phyloP scores from a whole-genome alignment of 2,329 filamentous ascomycete species.

The Fusarium heterosporum region DNA sequence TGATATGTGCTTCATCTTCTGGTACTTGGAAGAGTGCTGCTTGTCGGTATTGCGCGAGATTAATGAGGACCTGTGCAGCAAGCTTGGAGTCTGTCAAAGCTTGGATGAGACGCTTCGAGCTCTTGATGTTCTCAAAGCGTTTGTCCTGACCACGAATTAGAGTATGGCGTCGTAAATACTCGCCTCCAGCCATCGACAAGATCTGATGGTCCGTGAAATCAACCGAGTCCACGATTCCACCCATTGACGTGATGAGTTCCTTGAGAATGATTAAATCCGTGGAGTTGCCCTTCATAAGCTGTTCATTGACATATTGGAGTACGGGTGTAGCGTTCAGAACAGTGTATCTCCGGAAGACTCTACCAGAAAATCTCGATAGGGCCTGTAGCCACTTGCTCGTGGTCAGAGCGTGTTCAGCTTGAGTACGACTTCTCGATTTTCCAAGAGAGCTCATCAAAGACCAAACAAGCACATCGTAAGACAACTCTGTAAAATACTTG shows the following conservation, averaged over 20 bases:
- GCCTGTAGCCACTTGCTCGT: conserved; percentile 94
- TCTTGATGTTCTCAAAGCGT: conserved; percentile 78
- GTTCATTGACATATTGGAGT: conserved; percentile 88
- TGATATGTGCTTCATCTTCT: conserved; percentile 82
- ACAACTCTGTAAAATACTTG: conserved; percentile 91
- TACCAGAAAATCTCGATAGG: conserved; percentile 88
- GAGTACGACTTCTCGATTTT: conserved; percentile 71
- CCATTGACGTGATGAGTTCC: conserved; percentile 92
- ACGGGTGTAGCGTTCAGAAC: conserved; percentile 87
- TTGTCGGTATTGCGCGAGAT: conserved; percentile 89
- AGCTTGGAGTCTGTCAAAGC: conserved; percentile 82
- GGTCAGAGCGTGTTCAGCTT: conserved; percentile 72
- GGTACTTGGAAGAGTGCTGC: conserved; percentile 83
- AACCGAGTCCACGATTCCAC: conserved; percentile 86
- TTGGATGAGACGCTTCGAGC: conserved; percentile 82
- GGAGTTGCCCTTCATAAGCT: conserved; percentile 84
- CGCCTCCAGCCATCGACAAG: conserved; percentile 87
- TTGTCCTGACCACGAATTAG: conserved; percentile 84
- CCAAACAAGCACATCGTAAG: conserved; percentile 95
- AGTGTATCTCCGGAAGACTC: conserved; percentile 87
- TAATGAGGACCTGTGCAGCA: conserved; percentile 85
- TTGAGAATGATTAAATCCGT: conserved; percentile 92
- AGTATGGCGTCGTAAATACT: conserved; percentile 81
- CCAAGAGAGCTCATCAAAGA: conserved; percentile 82
- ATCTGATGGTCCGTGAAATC: conserved; percentile 92